phyloP scores from a whole-genome alignment of 2,329 filamentous ascomycete species.

The Ophiocordyceps sinensis region DNA sequence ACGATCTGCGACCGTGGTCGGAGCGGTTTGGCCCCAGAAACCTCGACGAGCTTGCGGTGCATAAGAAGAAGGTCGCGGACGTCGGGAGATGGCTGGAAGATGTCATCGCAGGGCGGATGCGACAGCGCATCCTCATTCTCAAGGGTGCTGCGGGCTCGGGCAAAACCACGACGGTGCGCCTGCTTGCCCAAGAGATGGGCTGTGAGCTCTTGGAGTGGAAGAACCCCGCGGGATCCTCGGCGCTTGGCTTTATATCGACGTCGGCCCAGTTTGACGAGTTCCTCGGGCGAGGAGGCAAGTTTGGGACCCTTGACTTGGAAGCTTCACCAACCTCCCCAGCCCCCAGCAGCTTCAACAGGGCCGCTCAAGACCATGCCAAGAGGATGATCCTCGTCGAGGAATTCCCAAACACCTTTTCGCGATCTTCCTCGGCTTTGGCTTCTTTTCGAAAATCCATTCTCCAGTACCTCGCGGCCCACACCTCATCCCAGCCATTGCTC shows the following conservation, averaged over 20 bases:
- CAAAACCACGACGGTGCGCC: slow-evolving; percentile 74
- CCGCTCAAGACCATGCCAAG: slow-evolving; percentile 10
- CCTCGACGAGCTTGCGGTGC: slow-evolving; percentile 77
- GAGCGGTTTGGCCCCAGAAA: slow-evolving; percentile 66
- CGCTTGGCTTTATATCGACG: slow-evolving; percentile 51
- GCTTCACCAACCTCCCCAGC: slow-evolving; percentile 12
- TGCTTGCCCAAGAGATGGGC: slow-evolving; percentile 64
- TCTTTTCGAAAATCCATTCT: slow-evolving; percentile 64
- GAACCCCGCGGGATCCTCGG: slow-evolving; percentile 54
- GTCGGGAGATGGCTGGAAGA: slow-evolving; percentile 71
- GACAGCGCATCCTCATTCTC: slow-evolving; percentile 65
- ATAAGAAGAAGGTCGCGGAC: slow-evolving; percentile 86
- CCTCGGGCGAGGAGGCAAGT: slow-evolving; percentile 65
- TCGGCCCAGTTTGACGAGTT: slow-evolving; percentile 87
- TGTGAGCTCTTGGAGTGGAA: slow-evolving; percentile 80
- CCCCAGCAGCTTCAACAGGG: slow-evolving; percentile 7
- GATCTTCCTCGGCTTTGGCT: slow-evolving; percentile 46
- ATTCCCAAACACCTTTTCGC: slow-evolving; percentile 62
- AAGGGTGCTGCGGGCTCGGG: slow-evolving; percentile 85
- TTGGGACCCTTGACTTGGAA: slow-evolving; percentile 50
- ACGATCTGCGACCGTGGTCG: slow-evolving; percentile 67
- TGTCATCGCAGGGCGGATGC: slow-evolving; percentile 49
- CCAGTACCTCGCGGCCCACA: slow-evolving; percentile 57
- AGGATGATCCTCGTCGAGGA: slow-evolving; percentile 66
- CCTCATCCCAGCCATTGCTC: slow-evolving; percentile 37